Evolutionary conservation across 306 rosid species (phyloP).

Genomic region (Cicer judaicum): DNA sequence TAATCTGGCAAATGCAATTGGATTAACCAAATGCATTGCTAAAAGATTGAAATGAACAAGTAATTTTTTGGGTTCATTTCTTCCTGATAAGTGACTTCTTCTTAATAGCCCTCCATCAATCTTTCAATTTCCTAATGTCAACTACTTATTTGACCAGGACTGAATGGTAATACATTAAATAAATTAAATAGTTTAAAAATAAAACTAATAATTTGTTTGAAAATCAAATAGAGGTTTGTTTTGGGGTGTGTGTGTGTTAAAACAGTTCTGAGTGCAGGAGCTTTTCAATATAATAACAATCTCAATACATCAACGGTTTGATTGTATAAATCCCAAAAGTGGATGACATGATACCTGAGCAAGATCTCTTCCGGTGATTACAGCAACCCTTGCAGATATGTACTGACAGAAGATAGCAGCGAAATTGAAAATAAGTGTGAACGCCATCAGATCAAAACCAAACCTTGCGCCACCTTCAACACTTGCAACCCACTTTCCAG

Average conservation of each 20-base stretch:
- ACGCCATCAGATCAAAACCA: slow-evolving; percentile 72
- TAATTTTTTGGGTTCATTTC: slow-evolving; percentile 19
- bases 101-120: slow-evolving; percentile 10
- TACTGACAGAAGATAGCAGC: slow-evolving; percentile 92
- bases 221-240: slow-evolving; percentile 1
- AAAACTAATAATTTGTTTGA: slow-evolving; percentile 21
- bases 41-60: slow-evolving; percentile 13
- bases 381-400: slow-evolving; percentile 84
- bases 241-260: neutral
- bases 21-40: neutral
- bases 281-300: slow-evolving; percentile 18
- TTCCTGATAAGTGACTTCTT: slow-evolving; percentile 23
- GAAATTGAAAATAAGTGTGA: slow-evolving; percentile 75
- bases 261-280: neutral
- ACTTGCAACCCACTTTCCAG: slow-evolving; percentile 93
- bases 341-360: slow-evolving; percentile 72
- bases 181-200: neutral
- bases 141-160: neutral
- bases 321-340: slow-evolving; percentile 24
- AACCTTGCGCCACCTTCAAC: slow-evolving; percentile 90
- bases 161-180: neutral
- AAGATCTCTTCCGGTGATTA: slow-evolving; percentile 82
- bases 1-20: neutral
- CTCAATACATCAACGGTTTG: neutral
- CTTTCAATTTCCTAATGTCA: slow-evolving; percentile 20